These are phyloP conservation scores for Boletus coccyginus DNA, from an alignment of 768 basidiomycete genomes.

Conservation along the genomic window DNA sequence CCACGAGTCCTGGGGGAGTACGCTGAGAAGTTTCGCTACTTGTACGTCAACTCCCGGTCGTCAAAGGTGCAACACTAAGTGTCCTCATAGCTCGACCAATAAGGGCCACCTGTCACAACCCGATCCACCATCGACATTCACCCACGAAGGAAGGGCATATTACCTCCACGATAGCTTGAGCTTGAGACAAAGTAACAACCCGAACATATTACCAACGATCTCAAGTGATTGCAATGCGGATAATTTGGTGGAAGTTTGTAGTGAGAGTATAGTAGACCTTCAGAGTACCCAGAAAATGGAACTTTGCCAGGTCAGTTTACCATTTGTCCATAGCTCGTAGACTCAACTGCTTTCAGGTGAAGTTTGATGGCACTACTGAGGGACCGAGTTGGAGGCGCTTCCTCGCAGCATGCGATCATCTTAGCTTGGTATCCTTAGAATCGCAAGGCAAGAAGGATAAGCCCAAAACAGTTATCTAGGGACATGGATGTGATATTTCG, in stretches of 20 bases:
- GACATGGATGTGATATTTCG: slow-evolving; percentile 1
- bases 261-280: slow-evolving; percentile 52
- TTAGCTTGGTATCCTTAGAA: slow-evolving; percentile 33
- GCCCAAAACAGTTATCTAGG: background rate
- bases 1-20: slow-evolving; percentile 46
- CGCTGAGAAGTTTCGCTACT: slow-evolving; percentile 35
- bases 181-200: slow-evolving; percentile 44
- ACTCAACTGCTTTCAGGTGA: slow-evolving; percentile 38
- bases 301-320: slow-evolving; percentile 50
- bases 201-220: slow-evolving; percentile 6
- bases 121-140: slow-evolving; percentile 45
- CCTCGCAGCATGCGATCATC: slow-evolving; percentile 41
- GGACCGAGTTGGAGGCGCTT: slow-evolving; percentile 46
- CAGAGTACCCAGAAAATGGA: slow-evolving; percentile 52
- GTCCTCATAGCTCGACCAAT: slow-evolving; percentile 32
- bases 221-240: slow-evolving; percentile 1
- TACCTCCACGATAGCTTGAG: slow-evolving; percentile 46
- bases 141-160: slow-evolving; percentile 38
- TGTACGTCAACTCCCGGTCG: slow-evolving; percentile 35
- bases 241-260: slow-evolving; percentile 23
- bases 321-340: background rate
- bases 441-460: slow-evolving; percentile 26
- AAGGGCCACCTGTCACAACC: slow-evolving; percentile 37
- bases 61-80: slow-evolving; percentile 1
- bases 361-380: slow-evolving; percentile 37